Evolutionary conservation across 1,284 basidiomycete species (phyloP), one percentile per base, ranked within the genome.

Genomic region (Anthracocystis setariae): DNA sequence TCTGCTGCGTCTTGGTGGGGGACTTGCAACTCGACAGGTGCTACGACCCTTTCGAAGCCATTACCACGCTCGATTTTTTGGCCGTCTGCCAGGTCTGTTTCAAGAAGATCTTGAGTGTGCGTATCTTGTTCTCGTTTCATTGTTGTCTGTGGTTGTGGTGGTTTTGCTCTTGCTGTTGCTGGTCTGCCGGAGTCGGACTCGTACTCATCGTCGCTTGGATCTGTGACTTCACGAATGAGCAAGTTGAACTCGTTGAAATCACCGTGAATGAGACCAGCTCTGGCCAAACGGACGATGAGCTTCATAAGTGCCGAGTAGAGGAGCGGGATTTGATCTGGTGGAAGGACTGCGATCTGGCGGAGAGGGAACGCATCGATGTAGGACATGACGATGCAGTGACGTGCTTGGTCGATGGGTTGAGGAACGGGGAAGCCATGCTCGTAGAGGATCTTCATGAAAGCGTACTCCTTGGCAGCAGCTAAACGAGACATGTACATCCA

Each of bases 171-270:
- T 1, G 57, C 62, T 12, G 55, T 61, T 3, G 47, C 24, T 53
- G 51, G 27, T 23, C 47, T 55, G n/a, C 35, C 57, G 5, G 58
- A 48, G 33, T 64, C 64, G 3, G 49, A 55, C 32, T 62, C 67
- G n/a, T 55, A 53, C 18, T 58, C 63, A 18, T 56, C 59, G 21
- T 52, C 56, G 55, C 51, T 60, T 18, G 44, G 23, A 52, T 53
- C 39, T 40, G 58, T 43, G 24, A 78, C 61, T 47, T 81, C 88
- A 45, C 88, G 88, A 70, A 99, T 93, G 64, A 99, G 89, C 77
- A 99, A 93, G 84, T 99, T 98, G 86, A 98, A 99, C 83, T 99
- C 96, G 84, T 99, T 99, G 85, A 92, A 99, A 84, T 99, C 95
- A 48, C 96, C 95, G 80, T 99, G 95, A 55, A 99, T 98, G 21